phyloP scores from a whole-genome alignment of 495 filamentous ascomycete species.

The Penicillium egyptiacum region DNA sequence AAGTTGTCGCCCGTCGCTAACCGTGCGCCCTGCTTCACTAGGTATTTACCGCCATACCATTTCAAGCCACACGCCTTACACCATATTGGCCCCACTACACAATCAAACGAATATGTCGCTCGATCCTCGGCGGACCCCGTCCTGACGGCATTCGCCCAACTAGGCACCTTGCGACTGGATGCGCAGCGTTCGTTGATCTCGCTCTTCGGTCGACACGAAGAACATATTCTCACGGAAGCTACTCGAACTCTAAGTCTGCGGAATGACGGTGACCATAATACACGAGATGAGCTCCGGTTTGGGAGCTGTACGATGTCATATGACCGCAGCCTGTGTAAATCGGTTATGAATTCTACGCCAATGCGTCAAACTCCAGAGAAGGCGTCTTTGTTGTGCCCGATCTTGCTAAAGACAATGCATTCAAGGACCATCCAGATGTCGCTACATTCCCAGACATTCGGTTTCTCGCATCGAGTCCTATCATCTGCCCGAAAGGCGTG shows the following conservation, averaged over 20 bases:
- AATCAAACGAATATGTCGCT: constrained; percentile 3
- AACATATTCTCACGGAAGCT: constrained; percentile 63
- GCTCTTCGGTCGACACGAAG: constrained; percentile 53
- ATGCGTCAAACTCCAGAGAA: constrained; percentile 19
- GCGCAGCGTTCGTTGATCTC: constrained; percentile 55
- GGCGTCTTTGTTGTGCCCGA: constrained; percentile 19
- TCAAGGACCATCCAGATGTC: constrained; percentile 21
- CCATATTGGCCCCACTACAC: constrained; percentile 12
- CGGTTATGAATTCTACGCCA: constrained; percentile 25
- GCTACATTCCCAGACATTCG: constrained; percentile 44
- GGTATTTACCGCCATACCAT: constrained; percentile 26
- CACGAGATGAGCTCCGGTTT: constrained; percentile 39
- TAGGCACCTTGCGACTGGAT: constrained; percentile 54
- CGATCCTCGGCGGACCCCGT: constrained; percentile 49
- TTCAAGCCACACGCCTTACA: constrained; percentile 12
- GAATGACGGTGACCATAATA: constrained; percentile 30
- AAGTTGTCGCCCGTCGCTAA: constrained; percentile 2
- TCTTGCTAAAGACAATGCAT: constrained; percentile 29
- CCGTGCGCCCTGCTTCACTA: constrained; percentile 1
- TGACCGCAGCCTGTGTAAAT: constrained; percentile 45
- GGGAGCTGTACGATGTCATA: constrained; percentile 46
- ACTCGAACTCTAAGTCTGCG: constrained; percentile 52
- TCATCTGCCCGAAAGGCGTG: constrained; percentile 17
- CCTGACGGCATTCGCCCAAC: constrained; percentile 61
- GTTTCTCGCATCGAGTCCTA: constrained; percentile 48